Evolutionary conservation across 2,329 filamentous ascomycete species (phyloP).

Genomic region (Ophiostoma perfectum): DNA sequence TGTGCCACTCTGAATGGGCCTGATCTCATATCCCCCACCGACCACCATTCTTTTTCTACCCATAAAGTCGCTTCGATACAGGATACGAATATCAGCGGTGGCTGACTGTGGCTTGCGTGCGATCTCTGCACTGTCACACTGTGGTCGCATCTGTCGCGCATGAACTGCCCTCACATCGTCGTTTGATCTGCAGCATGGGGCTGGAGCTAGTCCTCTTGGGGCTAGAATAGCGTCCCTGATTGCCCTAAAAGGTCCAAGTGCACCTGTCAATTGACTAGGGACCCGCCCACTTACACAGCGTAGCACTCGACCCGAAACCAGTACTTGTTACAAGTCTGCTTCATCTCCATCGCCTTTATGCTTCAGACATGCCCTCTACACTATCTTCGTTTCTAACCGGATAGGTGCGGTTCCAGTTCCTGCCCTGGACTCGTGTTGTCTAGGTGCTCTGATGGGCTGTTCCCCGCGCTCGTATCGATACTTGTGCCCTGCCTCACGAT

Average conservation of each 20-base stretch:
- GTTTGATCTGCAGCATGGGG: not conserved
- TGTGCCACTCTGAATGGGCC: too few relatives aligned
- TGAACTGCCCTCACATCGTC: not conserved
- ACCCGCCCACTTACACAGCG: slow-evolving; percentile 11
- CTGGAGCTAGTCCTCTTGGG: not conserved
- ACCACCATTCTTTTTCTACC: not conserved
- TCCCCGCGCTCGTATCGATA: not conserved
- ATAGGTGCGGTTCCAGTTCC: not conserved
- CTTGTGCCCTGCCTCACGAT: too few relatives aligned
- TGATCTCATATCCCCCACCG: too few relatives aligned
- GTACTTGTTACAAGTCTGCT: slow-evolving; percentile 9
- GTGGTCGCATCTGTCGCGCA: not conserved
- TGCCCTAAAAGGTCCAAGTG: too few relatives aligned
- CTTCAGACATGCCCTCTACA: not conserved
- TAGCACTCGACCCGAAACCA: slow-evolving; percentile 10
- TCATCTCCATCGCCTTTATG: not conserved
- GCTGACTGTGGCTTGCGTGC: slow-evolving; percentile 7
- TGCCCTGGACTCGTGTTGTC: not conserved
- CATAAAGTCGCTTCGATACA: not conserved
- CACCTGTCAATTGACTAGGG: not conserved
- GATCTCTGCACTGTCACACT: not conserved
- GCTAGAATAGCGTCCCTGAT: not conserved
- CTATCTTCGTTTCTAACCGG: slow-evolving; percentile 6
- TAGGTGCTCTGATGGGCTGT: not conserved
- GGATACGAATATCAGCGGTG: not conserved